Evolutionary conservation across 352 stramenopile species (phyloP).

Genomic region (Phytophthora fragariaefolia): DNA sequence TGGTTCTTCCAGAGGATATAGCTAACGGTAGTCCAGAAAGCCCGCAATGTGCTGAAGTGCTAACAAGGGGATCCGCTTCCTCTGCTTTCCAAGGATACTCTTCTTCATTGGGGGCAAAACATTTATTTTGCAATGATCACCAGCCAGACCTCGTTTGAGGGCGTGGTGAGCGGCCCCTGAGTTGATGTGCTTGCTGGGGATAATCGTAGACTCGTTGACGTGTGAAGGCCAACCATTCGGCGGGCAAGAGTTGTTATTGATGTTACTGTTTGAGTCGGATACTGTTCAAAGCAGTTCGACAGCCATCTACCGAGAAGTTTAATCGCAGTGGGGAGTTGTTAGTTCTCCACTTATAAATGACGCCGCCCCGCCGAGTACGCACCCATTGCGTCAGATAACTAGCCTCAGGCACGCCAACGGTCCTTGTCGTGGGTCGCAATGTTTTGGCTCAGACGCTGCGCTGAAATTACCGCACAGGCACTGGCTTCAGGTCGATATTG

Average conservation of each 20-base stretch:
- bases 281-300: constrained; percentile 20
- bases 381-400: constrained; percentile 18
- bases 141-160: too few species aligned
- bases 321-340: not conserved
- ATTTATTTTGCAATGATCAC: too few species aligned
- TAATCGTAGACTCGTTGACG: not conserved
- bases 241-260: constrained; percentile 2
- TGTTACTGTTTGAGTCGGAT: constrained; percentile 7
- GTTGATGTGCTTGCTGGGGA: constrained; percentile 9
- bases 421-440: too few species aligned
- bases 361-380: not conserved
- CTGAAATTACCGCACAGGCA: too few species aligned
- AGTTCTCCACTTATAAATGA: constrained; percentile 1
- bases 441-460: too few species aligned
- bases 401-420: not conserved
- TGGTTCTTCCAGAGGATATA: too few species aligned
- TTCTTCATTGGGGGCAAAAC: too few species aligned
- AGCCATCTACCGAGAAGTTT: constrained; percentile 9
- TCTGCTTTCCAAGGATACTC: too few species aligned
- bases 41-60: too few species aligned
- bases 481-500: too few species aligned
- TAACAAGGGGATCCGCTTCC: too few species aligned
- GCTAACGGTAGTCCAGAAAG: too few species aligned
- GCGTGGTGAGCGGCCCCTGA: constrained; percentile 20
- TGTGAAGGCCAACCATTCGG: not conserved